A percentile compares a stretch with the other conserved stretches of the same genome.
phyloP scores from a whole-genome alignment of 2,329 filamentous ascomycete genomes.

The Alternaria sp. region DNA sequence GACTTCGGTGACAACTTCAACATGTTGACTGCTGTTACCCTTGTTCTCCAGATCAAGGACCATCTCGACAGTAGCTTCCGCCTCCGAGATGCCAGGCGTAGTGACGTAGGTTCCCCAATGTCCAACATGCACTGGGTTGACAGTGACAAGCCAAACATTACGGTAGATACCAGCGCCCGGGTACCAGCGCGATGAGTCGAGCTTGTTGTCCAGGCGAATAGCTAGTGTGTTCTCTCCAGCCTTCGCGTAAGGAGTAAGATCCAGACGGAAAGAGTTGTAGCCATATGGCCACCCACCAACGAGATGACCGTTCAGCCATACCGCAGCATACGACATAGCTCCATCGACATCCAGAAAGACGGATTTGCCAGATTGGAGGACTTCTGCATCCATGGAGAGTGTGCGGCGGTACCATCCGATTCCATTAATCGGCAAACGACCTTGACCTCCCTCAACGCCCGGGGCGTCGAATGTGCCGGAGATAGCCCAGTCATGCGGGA shows the following conservation, averaged over 20 bases:
- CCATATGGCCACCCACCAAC: conserved; percentile 61
- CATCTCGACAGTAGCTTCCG: conserved; percentile 56
- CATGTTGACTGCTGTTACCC: conserved; percentile 36
- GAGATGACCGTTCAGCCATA: conserved; percentile 60
- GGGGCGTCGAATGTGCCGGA: conserved; percentile 52
- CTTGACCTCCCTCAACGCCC: conserved; percentile 49
- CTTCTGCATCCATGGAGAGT: conserved; percentile 37
- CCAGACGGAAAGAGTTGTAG: conserved; percentile 60
- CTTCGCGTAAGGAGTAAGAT: conserved; percentile 55
- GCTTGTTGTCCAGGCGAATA: conserved; percentile 59
- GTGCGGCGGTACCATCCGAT: conserved; percentile 61
- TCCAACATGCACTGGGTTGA: conserved; percentile 53
- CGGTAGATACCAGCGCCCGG: conserved; percentile 62
- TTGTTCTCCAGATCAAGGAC: conserved; percentile 57
- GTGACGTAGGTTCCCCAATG: conserved; percentile 60
- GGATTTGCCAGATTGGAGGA: conserved; percentile 43
- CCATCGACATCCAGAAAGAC: conserved; percentile 60
- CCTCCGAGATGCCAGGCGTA: conserved; percentile 53
- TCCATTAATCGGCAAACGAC: conserved; percentile 59
- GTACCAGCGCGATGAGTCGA: conserved; percentile 61
- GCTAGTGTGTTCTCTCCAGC: conserved; percentile 54
- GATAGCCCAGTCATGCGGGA: conserved; percentile 61
- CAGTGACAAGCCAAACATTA: conserved; percentile 62
- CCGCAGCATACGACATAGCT: conserved; percentile 60
- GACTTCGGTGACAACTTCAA: conserved; percentile 54